These are phyloP conservation scores for Hansenula sp. DNA, from an alignment of 1,139 yeast species.

Conservation along the genomic window DNA sequence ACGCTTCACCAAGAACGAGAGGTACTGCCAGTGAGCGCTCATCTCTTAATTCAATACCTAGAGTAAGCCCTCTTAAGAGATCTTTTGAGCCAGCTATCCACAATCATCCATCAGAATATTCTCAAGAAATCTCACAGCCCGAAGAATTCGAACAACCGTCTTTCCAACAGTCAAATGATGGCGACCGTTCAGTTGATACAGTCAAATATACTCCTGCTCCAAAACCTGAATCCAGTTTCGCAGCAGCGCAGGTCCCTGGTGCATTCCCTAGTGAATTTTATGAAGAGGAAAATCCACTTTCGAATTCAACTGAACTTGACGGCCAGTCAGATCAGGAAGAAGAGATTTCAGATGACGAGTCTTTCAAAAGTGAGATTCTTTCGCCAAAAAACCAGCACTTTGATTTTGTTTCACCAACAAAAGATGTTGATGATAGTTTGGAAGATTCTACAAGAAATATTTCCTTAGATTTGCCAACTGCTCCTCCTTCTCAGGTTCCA, in stretches of 20 bases:
- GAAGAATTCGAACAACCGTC: not conserved
- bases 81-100: too few species aligned
- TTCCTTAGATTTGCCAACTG: conserved; percentile 1
- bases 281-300: conserved; percentile 1
- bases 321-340: not conserved
- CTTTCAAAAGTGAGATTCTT: conserved; percentile 15
- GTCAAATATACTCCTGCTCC: not conserved
- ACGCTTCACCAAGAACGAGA: not conserved
- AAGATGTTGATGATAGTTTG: not conserved
- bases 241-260: not conserved
- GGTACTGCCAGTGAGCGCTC: not conserved
- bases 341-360: conserved; percentile 10
- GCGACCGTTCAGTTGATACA: not conserved
- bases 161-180: not conserved
- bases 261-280: not conserved
- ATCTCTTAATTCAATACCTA: not conserved
- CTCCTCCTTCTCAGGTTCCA: conserved; percentile 5
- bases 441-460: not conserved
- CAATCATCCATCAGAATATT: not conserved
- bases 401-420: conserved; percentile 4
- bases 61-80: not conserved
- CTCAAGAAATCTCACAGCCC: too few species aligned
- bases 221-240: too few species aligned
- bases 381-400: conserved; percentile 9
- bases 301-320: conserved; percentile 1